Percentiles rank a stretch among this genome's conserved stretches.
Conservation (phyloP, 495 filamentous ascomycete species). For the Neurospora sublineolata region DNA sequence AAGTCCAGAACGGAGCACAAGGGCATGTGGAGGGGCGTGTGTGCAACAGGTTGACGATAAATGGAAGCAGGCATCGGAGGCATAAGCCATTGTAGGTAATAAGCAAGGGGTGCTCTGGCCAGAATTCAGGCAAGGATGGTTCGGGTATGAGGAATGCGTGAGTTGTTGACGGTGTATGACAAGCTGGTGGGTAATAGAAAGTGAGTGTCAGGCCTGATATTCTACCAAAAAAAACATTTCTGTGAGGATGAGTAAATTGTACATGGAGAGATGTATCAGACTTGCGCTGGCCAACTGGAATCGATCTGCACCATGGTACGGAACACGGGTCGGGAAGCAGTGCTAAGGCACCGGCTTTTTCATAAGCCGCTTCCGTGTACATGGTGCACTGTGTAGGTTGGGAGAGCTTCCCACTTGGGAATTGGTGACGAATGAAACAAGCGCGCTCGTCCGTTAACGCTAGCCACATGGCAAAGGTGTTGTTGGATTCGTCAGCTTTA, state of each 20-base stretch:
- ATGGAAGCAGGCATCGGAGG: constrained; percentile 11
- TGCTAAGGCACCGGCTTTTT: constrained; percentile 2
- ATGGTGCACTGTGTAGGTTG: background rate
- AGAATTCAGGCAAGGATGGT: constrained; percentile 12
- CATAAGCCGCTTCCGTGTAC: constrained; percentile 9
- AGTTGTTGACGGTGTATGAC: constrained; percentile 14
- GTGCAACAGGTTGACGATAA: constrained; percentile 8
- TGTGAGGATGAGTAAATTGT: background rate
- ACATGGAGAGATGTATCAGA: background rate
- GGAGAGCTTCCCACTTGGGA: background rate
- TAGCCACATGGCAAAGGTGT: constrained; percentile 31
- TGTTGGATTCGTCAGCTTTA: constrained; percentile 20
- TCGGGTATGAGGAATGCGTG: constrained; percentile 16
- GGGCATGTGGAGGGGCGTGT: constrained; percentile 16
- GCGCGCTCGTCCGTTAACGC: constrained; percentile 25
- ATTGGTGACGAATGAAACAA: constrained; percentile 19
- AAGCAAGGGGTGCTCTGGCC: constrained; percentile 8
- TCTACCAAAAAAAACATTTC: background rate
- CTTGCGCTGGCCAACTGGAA: background rate
- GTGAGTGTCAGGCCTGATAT: background rate
- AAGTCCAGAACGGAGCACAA: constrained; percentile 4
- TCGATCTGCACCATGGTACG: background rate
- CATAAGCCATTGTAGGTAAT: constrained; percentile 8
- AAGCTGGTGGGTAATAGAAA: constrained; percentile 10
- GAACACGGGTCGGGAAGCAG: background rate